Conservation (phyloP, 2,329 filamentous ascomycete species). For the Grosmannia huntii region DNA sequence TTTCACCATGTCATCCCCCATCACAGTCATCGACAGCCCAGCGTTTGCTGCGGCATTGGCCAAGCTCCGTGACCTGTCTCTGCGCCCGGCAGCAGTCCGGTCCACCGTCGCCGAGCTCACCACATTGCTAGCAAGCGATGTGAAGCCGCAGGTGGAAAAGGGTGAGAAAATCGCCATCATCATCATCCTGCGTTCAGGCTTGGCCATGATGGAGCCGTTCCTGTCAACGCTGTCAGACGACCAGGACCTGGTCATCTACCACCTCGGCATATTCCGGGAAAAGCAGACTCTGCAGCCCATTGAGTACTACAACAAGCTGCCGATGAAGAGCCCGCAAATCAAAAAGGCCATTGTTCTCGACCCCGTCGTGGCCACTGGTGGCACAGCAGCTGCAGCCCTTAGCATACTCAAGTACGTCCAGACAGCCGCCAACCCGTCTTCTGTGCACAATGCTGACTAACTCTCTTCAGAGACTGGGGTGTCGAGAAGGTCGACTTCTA, state of each 20-base stretch:
- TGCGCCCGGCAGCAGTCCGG: slow-evolving; percentile 62
- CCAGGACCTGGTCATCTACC: slow-evolving; percentile 65
- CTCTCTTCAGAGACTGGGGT: slow-evolving; percentile 59
- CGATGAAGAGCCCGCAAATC: slow-evolving; percentile 45
- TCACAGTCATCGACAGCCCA: slow-evolving; percentile 55
- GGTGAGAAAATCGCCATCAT: slow-evolving; percentile 60
- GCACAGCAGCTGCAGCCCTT: slow-evolving; percentile 78
- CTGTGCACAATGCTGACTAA: not conserved
- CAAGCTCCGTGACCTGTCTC: slow-evolving; percentile 44
- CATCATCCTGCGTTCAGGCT: slow-evolving; percentile 79
- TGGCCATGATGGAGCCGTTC: slow-evolving; percentile 73
- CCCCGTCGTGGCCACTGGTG: slow-evolving; percentile 85
- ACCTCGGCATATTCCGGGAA: slow-evolving; percentile 89
- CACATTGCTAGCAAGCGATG: slow-evolving; percentile 69
- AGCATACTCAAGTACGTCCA: slow-evolving; percentile 45
- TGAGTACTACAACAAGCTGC: slow-evolving; percentile 96
- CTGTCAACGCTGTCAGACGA: slow-evolving; percentile 68
- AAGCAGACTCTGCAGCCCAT: slow-evolving; percentile 75
- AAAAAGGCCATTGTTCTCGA: slow-evolving; percentile 66
- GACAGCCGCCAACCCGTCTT: too few relatives aligned
- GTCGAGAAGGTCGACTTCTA: slow-evolving; percentile 66
- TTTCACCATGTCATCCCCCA: slow-evolving; percentile 9
- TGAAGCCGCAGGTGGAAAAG: slow-evolving; percentile 44
- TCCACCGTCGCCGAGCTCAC: slow-evolving; percentile 74
- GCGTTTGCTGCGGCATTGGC: slow-evolving; percentile 68